Base-by-base conservation (phyloP, 306 rosid genomes). In the Fragaria nilgerrensis region DNA sequence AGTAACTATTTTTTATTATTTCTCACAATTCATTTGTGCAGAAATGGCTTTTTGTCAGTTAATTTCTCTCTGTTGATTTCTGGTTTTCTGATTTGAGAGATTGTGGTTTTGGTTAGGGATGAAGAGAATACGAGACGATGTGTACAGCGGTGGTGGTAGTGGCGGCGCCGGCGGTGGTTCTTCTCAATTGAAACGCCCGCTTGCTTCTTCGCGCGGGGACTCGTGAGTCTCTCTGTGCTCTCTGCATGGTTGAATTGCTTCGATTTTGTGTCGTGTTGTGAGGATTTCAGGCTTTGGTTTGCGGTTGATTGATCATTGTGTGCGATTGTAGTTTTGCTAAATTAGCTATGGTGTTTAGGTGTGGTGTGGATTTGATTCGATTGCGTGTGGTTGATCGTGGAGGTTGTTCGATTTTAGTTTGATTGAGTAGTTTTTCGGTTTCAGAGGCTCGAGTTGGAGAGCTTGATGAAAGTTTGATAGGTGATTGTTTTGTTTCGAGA, bases 121-220 rank as follows among this genome's bases (percentile, higher is more conserved):
- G 95, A 90, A 90, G 89, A 85, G 95, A 78, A 78, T 79, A 32
- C 80, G 90, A 81, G 96, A 91, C 61, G 96, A 89, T 68, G 77
- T 79, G 15, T 91, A 68, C 80, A 79, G 80, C 75, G 69, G 45
- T 17, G 69, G 69, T 8, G 47, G 70, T 13, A 43, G 44, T 4
- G 36, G 79, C 77, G 41, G n/a, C 9, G n/a, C 41, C 9, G 45
- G 25, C 17, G 68, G 41, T 10, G 68, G 68, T 22, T 10, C 63
- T 9, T 64, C 92, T 78, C 93, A 86, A 89, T 89, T 91, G 77
- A 89, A 87, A 77, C 90, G 94, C 13, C 92, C 94, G 49, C 84
- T 84, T 66, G 68, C 78, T 65, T 83, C 96, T 19, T 89, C 91
- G 16, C 93, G 91, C 43, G 90, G 75, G 41, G 93, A 91, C 84